These are phyloP conservation scores for Globisporangium barbulae DNA, from an alignment of 352 stramenopile species.

Conservation along the genomic window DNA sequence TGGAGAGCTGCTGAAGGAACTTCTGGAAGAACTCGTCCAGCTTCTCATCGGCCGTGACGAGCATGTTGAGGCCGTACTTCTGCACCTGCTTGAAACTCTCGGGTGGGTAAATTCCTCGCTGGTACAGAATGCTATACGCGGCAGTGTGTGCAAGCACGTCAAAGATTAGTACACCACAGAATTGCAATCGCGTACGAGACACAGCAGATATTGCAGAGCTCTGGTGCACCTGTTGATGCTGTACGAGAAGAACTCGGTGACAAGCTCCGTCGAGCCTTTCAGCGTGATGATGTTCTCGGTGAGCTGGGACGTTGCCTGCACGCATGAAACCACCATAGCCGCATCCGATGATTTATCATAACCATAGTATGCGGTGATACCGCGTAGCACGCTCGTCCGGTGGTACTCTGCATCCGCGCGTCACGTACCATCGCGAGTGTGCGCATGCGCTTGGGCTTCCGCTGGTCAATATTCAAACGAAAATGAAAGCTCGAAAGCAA, in stretches of 20 bases:
- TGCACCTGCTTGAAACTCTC: constrained; percentile 97
- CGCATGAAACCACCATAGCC: background rate
- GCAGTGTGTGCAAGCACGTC: background rate
- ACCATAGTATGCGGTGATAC: background rate
- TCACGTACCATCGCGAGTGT: constrained; percentile 3
- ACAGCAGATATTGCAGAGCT: background rate
- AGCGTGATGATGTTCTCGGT: constrained; percentile 97
- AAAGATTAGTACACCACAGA: constrained; percentile 2
- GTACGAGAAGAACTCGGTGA: constrained; percentile 99
- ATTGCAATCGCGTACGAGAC: background rate
- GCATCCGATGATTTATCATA: background rate
- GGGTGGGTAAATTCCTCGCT: constrained; percentile 97
- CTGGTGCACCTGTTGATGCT: constrained; percentile 94
- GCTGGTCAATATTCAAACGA: constrained; percentile 9
- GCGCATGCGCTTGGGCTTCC: background rate
- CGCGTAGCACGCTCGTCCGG: background rate
- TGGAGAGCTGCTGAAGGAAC: constrained; percentile 89
- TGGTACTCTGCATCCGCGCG: background rate
- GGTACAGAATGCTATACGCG: constrained; percentile 90
- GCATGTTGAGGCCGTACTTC: constrained; percentile 98
- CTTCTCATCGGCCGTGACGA: constrained; percentile 96
- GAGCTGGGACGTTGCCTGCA: constrained; percentile 62
- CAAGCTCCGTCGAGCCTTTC: constrained; percentile 97
- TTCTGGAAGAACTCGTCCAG: constrained; percentile 95
- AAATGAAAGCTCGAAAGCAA: constrained; percentile 2